A percentile compares a stretch with the other conserved stretches of the same genome.
Conservation (phyloP, 192 early-diverging fungal species). For the Allomyces javanicus region DNA sequence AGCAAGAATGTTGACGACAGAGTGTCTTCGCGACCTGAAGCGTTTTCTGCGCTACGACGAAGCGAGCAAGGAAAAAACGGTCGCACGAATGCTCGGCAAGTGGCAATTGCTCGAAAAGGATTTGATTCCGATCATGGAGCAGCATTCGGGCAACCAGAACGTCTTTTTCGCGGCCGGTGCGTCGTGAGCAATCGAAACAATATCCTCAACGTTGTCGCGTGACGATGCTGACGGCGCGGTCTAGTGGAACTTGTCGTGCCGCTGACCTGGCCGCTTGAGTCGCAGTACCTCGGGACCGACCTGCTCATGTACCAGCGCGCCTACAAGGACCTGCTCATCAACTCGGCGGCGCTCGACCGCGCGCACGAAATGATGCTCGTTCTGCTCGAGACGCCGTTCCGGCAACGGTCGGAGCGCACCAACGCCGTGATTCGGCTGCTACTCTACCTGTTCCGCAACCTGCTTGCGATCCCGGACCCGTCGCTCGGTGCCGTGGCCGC, state of each 20-base stretch:
- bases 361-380: slow-evolving; percentile 1
- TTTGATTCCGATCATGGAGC: slow-evolving; percentile 4
- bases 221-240: too few species aligned
- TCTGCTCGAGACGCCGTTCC: background rate
- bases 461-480: slow-evolving; percentile 3
- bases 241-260: slow-evolving; percentile 7
- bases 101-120: slow-evolving; percentile 4
- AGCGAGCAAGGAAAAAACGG: slow-evolving; percentile 1
- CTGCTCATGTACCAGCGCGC: background rate
- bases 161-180: background rate
- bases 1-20: background rate
- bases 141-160: background rate
- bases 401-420: background rate
- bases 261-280: slow-evolving; percentile 4
- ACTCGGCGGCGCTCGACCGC: background rate
- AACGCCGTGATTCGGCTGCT: background rate
- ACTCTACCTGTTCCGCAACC: slow-evolving; percentile 2
- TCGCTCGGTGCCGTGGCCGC: background rate
- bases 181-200: too few species aligned
- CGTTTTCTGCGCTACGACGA: slow-evolving; percentile 5
- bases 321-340: slow-evolving; percentile 3
- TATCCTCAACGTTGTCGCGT: too few species aligned
- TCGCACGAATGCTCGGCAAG: slow-evolving; percentile 1
- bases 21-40: slow-evolving; percentile 6
- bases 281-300: background rate